Evolutionary conservation across 192 early-diverging fungal genomes (phyloP), one percentile per base, ranked within the genome.

Genomic region (Powellomyces hirtus): DNA sequence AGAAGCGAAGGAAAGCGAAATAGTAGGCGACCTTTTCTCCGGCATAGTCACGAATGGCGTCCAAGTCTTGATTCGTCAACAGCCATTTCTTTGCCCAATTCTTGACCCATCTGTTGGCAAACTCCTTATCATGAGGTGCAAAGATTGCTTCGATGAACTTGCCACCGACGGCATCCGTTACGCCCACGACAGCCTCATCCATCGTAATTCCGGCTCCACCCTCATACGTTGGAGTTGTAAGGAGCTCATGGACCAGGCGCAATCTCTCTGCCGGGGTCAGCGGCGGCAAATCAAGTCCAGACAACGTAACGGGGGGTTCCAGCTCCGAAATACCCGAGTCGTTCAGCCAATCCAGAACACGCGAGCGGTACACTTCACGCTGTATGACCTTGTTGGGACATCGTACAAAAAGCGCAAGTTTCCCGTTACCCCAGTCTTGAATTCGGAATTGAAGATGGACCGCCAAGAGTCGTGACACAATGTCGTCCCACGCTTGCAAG

Each of bases 1-100:
- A 98, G 70, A 85, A 91, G 76, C 95, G 92, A 1, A 96, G 72
- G 75, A 96, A 98, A 13, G 93, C 93, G 84, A 98, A 98, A 77
- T 98, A 96, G 77, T 84, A 89, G n/a, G 92, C 93, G 36, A 93
- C 82, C 46, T 92, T 90, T 71, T 96, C 94, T 64, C 95, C 95
- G 83, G 92, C 91, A 57, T 93, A 85, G 61, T 89, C 84, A 56
- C 90, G 82, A 61, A 97, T 86, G 34, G 72, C 73, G n/a, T 77
- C 63, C n/a, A 97, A 61, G 70, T 95, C 94, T 2, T 81, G 62
- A 4, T 88, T 72, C 61, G 81, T 75, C 36, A 97, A 85, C 22
- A 90, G 59, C 90, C 88, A 93, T 69, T 93, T 91, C 63, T 82
- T 79, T 5, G 87, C 80, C 94, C 94, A 95, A n/a, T 42, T 42